These are phyloP conservation scores for Escovopsis sp. DNA, from an alignment of 2,329 filamentous ascomycete genomes.

Conservation along the genomic window DNA sequence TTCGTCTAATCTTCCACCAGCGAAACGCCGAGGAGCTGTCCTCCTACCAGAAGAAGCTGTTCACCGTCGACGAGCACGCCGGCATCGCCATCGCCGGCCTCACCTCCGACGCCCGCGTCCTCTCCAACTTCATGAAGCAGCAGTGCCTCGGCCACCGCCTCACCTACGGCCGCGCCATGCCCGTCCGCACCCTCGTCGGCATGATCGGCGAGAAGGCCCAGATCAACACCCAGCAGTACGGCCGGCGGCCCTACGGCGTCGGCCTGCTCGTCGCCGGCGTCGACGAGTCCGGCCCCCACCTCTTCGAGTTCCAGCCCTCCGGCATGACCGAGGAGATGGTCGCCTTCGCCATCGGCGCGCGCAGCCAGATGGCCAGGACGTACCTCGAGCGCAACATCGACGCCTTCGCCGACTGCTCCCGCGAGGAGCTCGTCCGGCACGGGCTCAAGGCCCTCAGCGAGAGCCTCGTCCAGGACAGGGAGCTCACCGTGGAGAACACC, in stretches of 20 bases:
- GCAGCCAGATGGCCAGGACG: conserved; percentile 93
- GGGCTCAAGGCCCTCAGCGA: conserved; percentile 87
- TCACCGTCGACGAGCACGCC: conserved; percentile 88
- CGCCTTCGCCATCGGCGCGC: conserved; percentile 87
- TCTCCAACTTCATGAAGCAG: conserved; percentile 99
- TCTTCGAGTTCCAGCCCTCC: conserved; percentile 95
- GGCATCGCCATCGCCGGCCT: conserved; percentile 93
- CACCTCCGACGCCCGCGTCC: conserved; percentile 91
- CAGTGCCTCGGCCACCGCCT: conserved; percentile 92
- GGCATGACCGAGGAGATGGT: conserved; percentile 96
- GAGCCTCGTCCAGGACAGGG: conserved; percentile 90
- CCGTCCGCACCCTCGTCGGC: conserved; percentile 72
- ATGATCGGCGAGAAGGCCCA: conserved; percentile 95
- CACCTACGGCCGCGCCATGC: conserved; percentile 88
- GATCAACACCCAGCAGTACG: conserved; percentile 95
- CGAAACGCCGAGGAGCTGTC: conserved; percentile 98
- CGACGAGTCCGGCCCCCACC: conserved; percentile 82
- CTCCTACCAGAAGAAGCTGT: conserved; percentile 99
- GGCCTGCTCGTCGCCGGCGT: conserved; percentile 85
- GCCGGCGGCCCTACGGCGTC: conserved; percentile 90
- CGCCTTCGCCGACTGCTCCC: conserved; percentile 56
- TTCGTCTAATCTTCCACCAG: conserved; percentile 33
- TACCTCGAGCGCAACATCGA: conserved; percentile 91
- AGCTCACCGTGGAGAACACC: conserved; percentile 93
- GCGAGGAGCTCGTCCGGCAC: conserved; percentile 82